Evolutionary conservation across 495 filamentous ascomycete genomes (phyloP).

Genomic region (Talaromyces wortmannii): DNA sequence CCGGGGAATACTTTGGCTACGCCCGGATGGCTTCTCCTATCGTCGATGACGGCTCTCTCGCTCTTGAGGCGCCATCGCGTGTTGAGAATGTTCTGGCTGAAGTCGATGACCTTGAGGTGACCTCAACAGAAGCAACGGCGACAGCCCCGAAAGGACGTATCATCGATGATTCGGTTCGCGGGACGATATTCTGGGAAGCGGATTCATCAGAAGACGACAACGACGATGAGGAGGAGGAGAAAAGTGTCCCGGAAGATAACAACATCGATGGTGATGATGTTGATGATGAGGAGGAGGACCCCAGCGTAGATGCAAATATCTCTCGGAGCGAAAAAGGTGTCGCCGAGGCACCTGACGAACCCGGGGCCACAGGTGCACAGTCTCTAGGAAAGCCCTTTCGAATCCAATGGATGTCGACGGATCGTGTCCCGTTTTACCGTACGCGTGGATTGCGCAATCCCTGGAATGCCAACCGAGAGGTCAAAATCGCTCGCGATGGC

Average conservation of each 20-base stretch:
- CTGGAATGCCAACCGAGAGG: constrained; percentile 93
- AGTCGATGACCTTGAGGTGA: constrained; percentile 51
- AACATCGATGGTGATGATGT: constrained; percentile 25
- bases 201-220: constrained; percentile 50
- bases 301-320: constrained; percentile 20
- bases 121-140: constrained; percentile 71
- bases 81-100: constrained; percentile 50
- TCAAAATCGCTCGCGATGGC: constrained; percentile 94
- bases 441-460: constrained; percentile 87
- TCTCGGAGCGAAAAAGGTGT: constrained; percentile 22
- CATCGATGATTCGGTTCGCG: constrained; percentile 86
- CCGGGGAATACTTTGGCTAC: constrained; percentile 95
- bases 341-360: constrained; percentile 33
- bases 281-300: constrained; percentile 26
- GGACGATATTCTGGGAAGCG: constrained; percentile 96
- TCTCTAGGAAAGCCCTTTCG: constrained; percentile 90
- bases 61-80: constrained; percentile 44
- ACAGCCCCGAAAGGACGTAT: constrained; percentile 80
- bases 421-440: constrained; percentile 81
- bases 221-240: constrained; percentile 24
- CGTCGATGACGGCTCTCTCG: constrained; percentile 61
- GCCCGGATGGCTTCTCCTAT: constrained; percentile 88
- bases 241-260: constrained; percentile 32
- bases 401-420: constrained; percentile 86
- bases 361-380: constrained; percentile 37